A percentile compares a stretch with the other conserved stretches of the same genome.
phyloP scores from a whole-genome alignment of 2,329 filamentous ascomycete genomes.

The Aaosphaeria arxii region DNA sequence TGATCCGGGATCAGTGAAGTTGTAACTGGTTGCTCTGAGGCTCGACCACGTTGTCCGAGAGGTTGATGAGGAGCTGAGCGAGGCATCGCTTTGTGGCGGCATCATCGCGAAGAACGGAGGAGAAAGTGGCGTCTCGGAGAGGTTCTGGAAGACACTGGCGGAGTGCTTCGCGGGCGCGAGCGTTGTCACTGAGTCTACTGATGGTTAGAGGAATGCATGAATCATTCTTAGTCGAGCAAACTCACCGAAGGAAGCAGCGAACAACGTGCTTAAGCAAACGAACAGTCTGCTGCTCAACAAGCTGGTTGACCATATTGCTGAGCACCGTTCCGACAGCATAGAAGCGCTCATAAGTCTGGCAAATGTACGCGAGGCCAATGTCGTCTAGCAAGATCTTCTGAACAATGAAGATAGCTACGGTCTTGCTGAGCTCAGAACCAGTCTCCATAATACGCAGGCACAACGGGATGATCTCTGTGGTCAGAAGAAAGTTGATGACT shows the following conservation, averaged over 20 bases:
- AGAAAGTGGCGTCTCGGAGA: constrained; percentile 97
- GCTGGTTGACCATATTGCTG: constrained; percentile 97
- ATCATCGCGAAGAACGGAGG: constrained; percentile 91
- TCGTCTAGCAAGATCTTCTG: constrained; percentile 98
- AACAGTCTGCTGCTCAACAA: constrained; percentile 96
- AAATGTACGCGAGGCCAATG: constrained; percentile 95
- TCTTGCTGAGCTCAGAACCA: constrained; percentile 96
- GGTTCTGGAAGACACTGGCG: constrained; percentile 95
- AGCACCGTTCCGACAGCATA: constrained; percentile 96
- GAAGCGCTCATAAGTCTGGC: constrained; percentile 96
- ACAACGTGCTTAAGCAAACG: constrained; percentile 96
- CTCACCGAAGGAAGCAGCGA: constrained; percentile 88
- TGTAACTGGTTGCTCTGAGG: constrained; percentile 35
- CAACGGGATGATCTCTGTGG: constrained; percentile 96
- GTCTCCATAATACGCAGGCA: constrained; percentile 99
- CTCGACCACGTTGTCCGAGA: constrained; percentile 81
- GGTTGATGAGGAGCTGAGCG: constrained; percentile 93
- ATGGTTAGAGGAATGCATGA: background rate
- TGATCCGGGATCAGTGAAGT: constrained; percentile 24
- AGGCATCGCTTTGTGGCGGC: constrained; percentile 97
- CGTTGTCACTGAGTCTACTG: constrained; percentile 87
- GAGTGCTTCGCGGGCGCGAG: constrained; percentile 88
- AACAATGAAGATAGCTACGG: constrained; percentile 98
- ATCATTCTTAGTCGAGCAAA: constrained; percentile 8
- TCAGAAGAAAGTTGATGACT: constrained; percentile 97